Conservation (phyloP, 2,329 filamentous ascomycete species). For the Ceratocystis ficicola region DNA sequence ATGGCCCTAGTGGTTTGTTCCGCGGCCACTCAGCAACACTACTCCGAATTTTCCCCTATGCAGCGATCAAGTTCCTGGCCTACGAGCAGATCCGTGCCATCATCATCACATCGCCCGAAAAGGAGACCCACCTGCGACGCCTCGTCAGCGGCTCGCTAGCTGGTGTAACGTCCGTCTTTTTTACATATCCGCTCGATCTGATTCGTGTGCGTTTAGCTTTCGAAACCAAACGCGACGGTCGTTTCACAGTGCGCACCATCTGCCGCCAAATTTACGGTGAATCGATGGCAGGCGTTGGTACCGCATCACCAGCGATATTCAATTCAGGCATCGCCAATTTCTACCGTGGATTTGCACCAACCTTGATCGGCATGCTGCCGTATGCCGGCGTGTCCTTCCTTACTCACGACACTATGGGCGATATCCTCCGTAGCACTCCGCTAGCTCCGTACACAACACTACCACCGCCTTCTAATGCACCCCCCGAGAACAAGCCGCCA, state of each 20-base stretch:
- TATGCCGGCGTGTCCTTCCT: constrained; percentile 95
- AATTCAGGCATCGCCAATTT: constrained; percentile 71
- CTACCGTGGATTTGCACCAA: constrained; percentile 86
- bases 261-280: constrained; percentile 82
- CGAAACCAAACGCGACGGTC: constrained; percentile 67
- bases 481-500: constrained; percentile 50
- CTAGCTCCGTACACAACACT: constrained; percentile 65
- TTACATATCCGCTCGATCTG: constrained; percentile 90
- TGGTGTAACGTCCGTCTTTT: constrained; percentile 84
- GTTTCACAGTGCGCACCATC: constrained; percentile 61
- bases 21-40: constrained; percentile 90
- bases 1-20: constrained; percentile 68
- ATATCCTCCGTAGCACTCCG: constrained; percentile 59
- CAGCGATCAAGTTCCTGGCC: constrained; percentile 92
- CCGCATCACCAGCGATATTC: constrained; percentile 28
- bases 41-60: constrained; percentile 91
- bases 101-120: constrained; percentile 56
- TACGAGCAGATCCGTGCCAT: constrained; percentile 87
- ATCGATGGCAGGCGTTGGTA: constrained; percentile 33
- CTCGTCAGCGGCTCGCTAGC: constrained; percentile 62
- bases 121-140: constrained; percentile 71
- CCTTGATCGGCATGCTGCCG: constrained; percentile 85
- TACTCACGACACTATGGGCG: constrained; percentile 81
- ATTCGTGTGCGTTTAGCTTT: constrained; percentile 87
- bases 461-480: constrained; percentile 43